Conservation (phyloP, 768 basidiomycete species). For the Tricholoma furcatifolium region DNA sequence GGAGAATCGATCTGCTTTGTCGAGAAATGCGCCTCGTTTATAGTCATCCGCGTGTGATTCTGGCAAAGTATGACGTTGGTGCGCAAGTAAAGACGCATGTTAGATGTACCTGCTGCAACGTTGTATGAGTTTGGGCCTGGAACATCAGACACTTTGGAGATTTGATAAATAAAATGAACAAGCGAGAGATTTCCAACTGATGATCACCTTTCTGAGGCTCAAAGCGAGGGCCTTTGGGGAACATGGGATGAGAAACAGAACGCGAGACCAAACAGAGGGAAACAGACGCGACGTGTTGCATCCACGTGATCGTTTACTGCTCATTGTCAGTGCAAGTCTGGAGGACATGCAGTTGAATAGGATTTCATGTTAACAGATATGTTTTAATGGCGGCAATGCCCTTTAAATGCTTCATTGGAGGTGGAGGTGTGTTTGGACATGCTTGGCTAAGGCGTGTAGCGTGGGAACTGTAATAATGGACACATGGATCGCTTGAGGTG, state of each 20-base stretch:
- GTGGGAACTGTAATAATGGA: conserved; percentile 14
- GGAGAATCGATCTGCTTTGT: conserved; percentile 52
- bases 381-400: no score
- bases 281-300: conserved; percentile 17
- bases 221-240: conserved; percentile 49
- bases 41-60: conserved; percentile 49
- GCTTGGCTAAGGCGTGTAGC: conserved; percentile 12
- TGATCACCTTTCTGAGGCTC: conserved; percentile 35
- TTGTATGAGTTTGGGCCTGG: conserved; percentile 54
- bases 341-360: no score
- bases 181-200: not conserved
- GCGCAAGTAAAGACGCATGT: not conserved
- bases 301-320: conserved; percentile 13
- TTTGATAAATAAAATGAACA: not conserved
- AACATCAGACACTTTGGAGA: conserved; percentile 42
- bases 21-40: conserved; percentile 58
- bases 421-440: conserved; percentile 2
- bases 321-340: no score
- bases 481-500: conserved; percentile 16
- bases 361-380: no score
- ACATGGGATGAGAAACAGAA: conserved; percentile 30
- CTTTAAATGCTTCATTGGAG: no score
- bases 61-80: conserved; percentile 11
- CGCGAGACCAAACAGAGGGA: conserved; percentile 7
- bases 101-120: conserved; percentile 32